Percentiles rank a stretch among this genome's conserved stretches.
Conservation (phyloP, 169 alveolate genomes). For the Miamiensis avidus region DNA sequence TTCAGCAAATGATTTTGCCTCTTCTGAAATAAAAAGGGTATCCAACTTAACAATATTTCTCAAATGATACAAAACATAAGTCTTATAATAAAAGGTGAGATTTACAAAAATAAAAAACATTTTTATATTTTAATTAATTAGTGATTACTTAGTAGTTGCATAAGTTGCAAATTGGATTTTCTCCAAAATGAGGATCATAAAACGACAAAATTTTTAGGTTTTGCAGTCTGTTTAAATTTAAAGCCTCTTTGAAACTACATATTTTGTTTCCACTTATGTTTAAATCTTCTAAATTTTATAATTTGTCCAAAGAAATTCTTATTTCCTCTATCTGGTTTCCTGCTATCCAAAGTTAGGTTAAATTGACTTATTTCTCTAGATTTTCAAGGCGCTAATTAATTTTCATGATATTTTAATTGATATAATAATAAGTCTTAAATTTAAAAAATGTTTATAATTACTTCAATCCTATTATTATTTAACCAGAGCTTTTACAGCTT, state of each 20-base stretch:
- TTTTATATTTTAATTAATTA: background rate
- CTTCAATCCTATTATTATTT: slow-evolving; percentile 71
- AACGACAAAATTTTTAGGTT: slow-evolving; percentile 53
- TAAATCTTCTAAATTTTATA: slow-evolving; percentile 49
- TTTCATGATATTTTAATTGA: background rate
- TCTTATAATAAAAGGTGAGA: slow-evolving; percentile 53
- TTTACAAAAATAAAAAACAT: slow-evolving; percentile 15
- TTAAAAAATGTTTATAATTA: background rate
- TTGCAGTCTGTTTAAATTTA: slow-evolving; percentile 56
- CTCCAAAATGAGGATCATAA: slow-evolving; percentile 80
- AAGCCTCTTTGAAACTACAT: slow-evolving; percentile 67
- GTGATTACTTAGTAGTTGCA: slow-evolving; percentile 36
- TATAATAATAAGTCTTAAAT: no score
- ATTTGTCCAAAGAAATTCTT: slow-evolving; percentile 44
- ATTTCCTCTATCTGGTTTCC: slow-evolving; percentile 41
- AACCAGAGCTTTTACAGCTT: slow-evolving; percentile 66
- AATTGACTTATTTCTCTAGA: slow-evolving; percentile 10
- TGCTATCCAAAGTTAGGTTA: slow-evolving; percentile 44
- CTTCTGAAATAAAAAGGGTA: slow-evolving; percentile 62
- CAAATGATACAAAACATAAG: slow-evolving; percentile 73
- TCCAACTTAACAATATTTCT: slow-evolving; percentile 66
- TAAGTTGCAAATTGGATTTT: slow-evolving; percentile 77
- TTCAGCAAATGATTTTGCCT: slow-evolving; percentile 73
- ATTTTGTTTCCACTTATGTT: slow-evolving; percentile 62
- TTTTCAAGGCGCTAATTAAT: slow-evolving; percentile 10